Evolutionary conservation across 169 alveolate genomes (phyloP), one percentile per base, ranked within the genome.

Genomic region (Nephromyces sp.): DNA sequence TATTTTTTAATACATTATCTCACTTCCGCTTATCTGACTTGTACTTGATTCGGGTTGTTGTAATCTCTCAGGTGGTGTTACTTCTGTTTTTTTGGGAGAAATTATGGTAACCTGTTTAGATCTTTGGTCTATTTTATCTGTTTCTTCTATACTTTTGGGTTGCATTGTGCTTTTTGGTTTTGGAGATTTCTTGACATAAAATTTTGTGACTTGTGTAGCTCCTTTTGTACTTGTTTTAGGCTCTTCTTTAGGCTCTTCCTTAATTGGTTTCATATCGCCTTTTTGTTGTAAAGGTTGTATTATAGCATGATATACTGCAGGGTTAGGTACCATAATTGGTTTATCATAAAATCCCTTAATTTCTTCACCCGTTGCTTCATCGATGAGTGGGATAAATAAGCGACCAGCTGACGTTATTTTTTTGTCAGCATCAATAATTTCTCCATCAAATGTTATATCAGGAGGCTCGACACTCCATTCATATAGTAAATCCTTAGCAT

Each of bases 291-390:
- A 15, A 43, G 57, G 57, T 15, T 15, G 57, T 43, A 72, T 21
- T 21, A 72, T 29, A 25, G 30, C 63, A 27, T 72, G 78, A 21
- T 52, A 61, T 1, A 72, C 33, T n/a, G 78, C 78, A 5, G 78
- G 78, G 64, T 72, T 72, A 27, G 78, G 78, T 66, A 72, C 34
- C 78, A 72, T 21, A 1, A 72, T 15, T 22, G 78, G 78, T 32
- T 72, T 52, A n/a, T 57, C 78, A 28, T 1, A 62, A 24, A 72
- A 72, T 30, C 78, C 78, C 22, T 4, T 3, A 57, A 72, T 21
- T 22, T 70, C 73, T 22, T 72, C 57, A 1, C 51, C 51, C 33
- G 78, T 72, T 32, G 15, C 35, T 22, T 35, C 65, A 57, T 72
- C 78, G 6, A 72, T 57, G 2, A 72, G 35, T 1, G 78, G 78